phyloP scores from a whole-genome alignment of 1,139 yeast genomes.

The Suhomyces guaymorum region DNA sequence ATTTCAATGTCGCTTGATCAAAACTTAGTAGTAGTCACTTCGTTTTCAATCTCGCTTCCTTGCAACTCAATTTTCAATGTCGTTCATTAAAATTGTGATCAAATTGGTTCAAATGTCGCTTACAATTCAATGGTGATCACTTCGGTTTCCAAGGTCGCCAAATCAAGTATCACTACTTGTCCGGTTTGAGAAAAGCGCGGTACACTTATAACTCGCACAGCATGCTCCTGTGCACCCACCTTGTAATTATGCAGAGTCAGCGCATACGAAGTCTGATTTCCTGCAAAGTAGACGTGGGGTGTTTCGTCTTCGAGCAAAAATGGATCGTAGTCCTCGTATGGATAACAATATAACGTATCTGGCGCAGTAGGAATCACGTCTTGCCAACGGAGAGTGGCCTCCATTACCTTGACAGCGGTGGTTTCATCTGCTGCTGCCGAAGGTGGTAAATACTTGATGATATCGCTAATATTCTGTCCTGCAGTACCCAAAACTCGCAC shows the following conservation, averaged over 20 bases:
- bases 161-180: conserved; percentile 65
- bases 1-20: too few species aligned
- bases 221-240: conserved; percentile 1
- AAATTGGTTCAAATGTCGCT: too few species aligned
- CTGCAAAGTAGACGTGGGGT: conserved; percentile 86
- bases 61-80: too few species aligned
- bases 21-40: too few species aligned
- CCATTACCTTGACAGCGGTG: conserved; percentile 44
- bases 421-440: conserved; percentile 22
- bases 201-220: conserved; percentile 59
- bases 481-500: conserved; percentile 66
- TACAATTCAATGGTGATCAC: conserved; percentile 26
- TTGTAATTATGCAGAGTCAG: conserved; percentile 32
- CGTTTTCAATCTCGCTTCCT: too few species aligned
- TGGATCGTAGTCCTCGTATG: conserved; percentile 80
- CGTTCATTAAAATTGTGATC: too few species aligned
- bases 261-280: conserved; percentile 70
- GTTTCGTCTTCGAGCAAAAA: conserved; percentile 65
- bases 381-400: conserved; percentile 76
- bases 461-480: conserved; percentile 84
- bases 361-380: conserved; percentile 94
- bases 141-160: conserved; percentile 55
- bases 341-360: conserved; percentile 89
- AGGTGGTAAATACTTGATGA: conserved; percentile 55
- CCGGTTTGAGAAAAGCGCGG: conserved; percentile 73